A percentile compares a stretch with the other conserved stretches of the same genome.
Conservation (phyloP, 176 grass and related monocot genomes). For the barley (Hordeum vulgare) region MorexV3_pseudomolecules_assembly NC_058522.1:555429629-555430128, state of each 20-base stretch:
- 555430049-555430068: slow-evolving; percentile 37
- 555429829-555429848: no score
- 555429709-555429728: slow-evolving; percentile 9
- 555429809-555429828: not conserved
- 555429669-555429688: not conserved
- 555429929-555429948: slow-evolving; percentile 1
- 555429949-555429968: slow-evolving; percentile 21
- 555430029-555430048: slow-evolving; percentile 39
- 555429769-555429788: not conserved
- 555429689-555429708: slow-evolving; percentile 7
- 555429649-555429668: slow-evolving; percentile 9
- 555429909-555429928: not conserved
- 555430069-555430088: slow-evolving; percentile 56
- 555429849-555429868: not conserved
- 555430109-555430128: slow-evolving; percentile 42
- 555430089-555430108: slow-evolving; percentile 35
- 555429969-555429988: not conserved
- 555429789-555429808: slow-evolving; percentile 12
- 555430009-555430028: slow-evolving; percentile 32
- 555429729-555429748: not conserved
- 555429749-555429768: slow-evolving; percentile 28
- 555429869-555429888: not conserved
- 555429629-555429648: slow-evolving; percentile 2
- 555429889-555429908: not conserved
- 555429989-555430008: slow-evolving; percentile 13